Conservation (phyloP, 2,329 filamentous ascomycete genomes). For the Apiospora kogelbergensis region DNA sequence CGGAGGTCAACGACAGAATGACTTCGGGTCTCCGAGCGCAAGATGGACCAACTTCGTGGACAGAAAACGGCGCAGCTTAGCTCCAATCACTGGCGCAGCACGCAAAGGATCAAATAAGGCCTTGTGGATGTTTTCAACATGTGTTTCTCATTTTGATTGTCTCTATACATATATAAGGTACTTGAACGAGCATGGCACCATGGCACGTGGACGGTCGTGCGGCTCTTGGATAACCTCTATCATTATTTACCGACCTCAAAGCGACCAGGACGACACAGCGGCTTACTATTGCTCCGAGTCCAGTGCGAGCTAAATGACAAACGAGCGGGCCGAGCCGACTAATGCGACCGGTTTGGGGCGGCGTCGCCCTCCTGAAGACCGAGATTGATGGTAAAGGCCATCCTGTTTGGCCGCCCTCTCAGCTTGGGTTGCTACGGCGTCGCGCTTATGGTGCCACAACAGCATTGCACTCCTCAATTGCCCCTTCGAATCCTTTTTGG, state of each 20-base stretch:
- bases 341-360: no score
- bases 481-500: neutral
- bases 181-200: neutral
- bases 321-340: no score
- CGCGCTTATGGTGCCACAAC: no score
- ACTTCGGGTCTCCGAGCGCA: no score
- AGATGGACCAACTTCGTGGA: neutral
- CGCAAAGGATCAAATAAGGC: neutral
- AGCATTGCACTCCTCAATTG: neutral
- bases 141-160: neutral
- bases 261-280: neutral
- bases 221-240: no score
- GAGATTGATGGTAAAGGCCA: no score
- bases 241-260: neutral
- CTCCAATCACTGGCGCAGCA: neutral
- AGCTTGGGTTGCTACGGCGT: no score
- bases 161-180: neutral
- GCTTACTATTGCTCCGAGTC: neutral
- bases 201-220: neutral
- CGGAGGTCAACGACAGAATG: no score
- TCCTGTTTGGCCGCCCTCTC: no score
- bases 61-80: neutral
- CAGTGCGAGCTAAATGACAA: no score
- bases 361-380: no score
- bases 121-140: neutral